A percentile compares a stretch with the other conserved stretches of the same genome.
These are phyloP conservation scores for Umbelopsis sp. DNA, from an alignment of 192 early-diverging fungal species.

Conservation along the genomic window DNA sequence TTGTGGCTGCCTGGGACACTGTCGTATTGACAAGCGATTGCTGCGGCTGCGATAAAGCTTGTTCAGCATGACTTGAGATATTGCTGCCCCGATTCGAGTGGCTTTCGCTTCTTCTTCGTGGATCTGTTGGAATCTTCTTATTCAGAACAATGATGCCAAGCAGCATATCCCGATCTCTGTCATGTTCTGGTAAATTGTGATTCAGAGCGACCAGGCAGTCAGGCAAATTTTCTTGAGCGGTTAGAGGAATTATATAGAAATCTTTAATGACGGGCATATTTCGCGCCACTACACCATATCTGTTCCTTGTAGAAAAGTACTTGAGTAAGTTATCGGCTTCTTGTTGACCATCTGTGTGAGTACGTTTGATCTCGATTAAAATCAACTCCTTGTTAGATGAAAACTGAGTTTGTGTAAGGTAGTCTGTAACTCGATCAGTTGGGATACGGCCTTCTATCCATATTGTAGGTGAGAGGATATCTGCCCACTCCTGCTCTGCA, in stretches of 20 bases:
- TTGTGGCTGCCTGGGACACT: background rate
- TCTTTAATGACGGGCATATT: conserved; percentile 69
- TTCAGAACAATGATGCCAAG: background rate
- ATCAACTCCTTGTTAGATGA: conserved; percentile 61
- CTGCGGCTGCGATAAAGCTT: background rate
- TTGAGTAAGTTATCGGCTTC: conserved; percentile 56
- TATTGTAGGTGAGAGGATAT: conserved; percentile 58
- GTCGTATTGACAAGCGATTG: background rate
- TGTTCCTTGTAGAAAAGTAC: conserved; percentile 60
- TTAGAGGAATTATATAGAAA: conserved; percentile 73
- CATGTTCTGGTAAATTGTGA: background rate
- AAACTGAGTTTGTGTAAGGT: conserved; percentile 55
- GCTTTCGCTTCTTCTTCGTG: background rate
- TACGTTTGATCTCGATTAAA: conserved; percentile 56
- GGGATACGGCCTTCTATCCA: conserved; percentile 70
- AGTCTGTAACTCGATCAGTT: conserved; percentile 47
- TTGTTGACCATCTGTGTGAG: conserved; percentile 10
- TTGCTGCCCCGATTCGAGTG: background rate
- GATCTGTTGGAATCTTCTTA: background rate
- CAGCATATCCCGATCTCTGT: background rate
- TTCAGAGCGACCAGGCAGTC: conserved; percentile 42
- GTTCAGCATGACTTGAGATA: background rate
- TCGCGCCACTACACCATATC: conserved; percentile 73
- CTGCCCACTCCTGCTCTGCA: conserved; percentile 51
- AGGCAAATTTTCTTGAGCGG: conserved; percentile 53